A percentile compares a stretch with the other conserved stretches of the same genome.
phyloP scores from a whole-genome alignment of 2,329 filamentous ascomycete genomes.

The Xylaria sp. region DNA sequence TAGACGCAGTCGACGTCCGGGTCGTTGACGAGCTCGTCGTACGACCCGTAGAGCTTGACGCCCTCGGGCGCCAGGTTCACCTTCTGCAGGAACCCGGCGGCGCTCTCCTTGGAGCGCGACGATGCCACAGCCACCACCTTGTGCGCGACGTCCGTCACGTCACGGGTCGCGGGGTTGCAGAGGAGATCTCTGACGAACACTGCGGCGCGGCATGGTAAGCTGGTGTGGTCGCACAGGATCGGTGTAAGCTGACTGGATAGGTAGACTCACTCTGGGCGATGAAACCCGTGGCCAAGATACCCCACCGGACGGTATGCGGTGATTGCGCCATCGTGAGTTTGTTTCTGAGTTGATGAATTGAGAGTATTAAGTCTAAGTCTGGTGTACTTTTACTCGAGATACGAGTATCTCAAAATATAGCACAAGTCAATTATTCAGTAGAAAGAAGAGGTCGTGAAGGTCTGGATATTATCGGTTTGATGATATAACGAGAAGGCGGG shows the following conservation, averaged over 20 bases:
- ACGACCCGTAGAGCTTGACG: constrained; percentile 80
- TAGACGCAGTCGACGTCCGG: constrained; percentile 86
- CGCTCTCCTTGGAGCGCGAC: constrained; percentile 75
- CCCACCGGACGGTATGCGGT: constrained; percentile 65
- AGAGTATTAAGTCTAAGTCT: not conserved
- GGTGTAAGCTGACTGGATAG: not conserved
- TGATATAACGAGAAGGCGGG: constrained; percentile 24
- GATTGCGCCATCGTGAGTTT: constrained; percentile 51
- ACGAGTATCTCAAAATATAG: not conserved
- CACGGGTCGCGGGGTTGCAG: constrained; percentile 74
- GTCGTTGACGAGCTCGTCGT: constrained; percentile 82
- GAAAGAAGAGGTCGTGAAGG: constrained; percentile 4
- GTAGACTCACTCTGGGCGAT: constrained; percentile 64
- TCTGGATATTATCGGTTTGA: constrained; percentile 10
- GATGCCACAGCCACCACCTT: constrained; percentile 83
- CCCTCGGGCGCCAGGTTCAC: constrained; percentile 71
- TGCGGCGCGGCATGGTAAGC: constrained; percentile 42
- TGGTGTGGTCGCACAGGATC: constrained; percentile 3
- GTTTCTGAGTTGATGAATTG: not conserved
- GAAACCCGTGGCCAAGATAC: constrained; percentile 69
- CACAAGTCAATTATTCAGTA: constrained; percentile 2
- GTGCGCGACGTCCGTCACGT: constrained; percentile 78
- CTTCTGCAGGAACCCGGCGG: constrained; percentile 76
- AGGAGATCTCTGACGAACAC: constrained; percentile 82
- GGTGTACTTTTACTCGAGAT: not conserved